phyloP scores from a whole-genome alignment of 176 grass and related monocot genomes.

The Carex myosuroides region DNA sequence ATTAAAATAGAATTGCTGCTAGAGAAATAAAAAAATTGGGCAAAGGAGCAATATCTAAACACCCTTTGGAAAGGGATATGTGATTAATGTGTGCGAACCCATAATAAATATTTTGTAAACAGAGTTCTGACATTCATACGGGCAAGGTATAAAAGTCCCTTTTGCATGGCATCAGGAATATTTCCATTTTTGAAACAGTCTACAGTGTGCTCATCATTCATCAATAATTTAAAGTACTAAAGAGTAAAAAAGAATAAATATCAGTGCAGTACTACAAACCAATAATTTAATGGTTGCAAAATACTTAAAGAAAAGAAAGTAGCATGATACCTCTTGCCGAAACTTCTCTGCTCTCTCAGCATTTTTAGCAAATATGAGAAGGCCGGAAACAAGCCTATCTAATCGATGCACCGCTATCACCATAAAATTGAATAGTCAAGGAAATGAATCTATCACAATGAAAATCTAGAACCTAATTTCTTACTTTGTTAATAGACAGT shows the following conservation, averaged over 20 bases:
- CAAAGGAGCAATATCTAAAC: background rate
- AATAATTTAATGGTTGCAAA: background rate
- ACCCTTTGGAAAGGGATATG: background rate
- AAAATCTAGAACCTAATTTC: background rate
- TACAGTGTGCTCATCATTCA: background rate
- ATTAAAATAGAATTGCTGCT: constrained; percentile 1
- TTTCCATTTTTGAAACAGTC: background rate
- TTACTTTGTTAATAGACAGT: background rate
- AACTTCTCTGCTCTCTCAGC: constrained; percentile 70
- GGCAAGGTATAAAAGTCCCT: background rate
- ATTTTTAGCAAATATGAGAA: constrained; percentile 96
- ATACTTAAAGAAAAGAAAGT: background rate
- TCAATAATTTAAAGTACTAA: background rate
- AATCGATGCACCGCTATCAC: constrained; percentile 74
- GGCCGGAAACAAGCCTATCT: constrained; percentile 94
- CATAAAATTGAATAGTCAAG: constrained; percentile 65
- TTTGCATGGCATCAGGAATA: background rate
- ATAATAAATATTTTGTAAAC: background rate
- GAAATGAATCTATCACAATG: constrained; percentile 26
- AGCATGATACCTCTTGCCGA: constrained; percentile 64
- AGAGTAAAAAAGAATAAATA: background rate
- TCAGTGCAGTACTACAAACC: background rate
- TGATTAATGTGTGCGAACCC: background rate
- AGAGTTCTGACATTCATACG: background rate
- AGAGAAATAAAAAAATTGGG: background rate